These are phyloP conservation scores for Ganoderma boninense DNA, from an alignment of 1,284 basidiomycete genomes.

Conservation along the genomic window DNA sequence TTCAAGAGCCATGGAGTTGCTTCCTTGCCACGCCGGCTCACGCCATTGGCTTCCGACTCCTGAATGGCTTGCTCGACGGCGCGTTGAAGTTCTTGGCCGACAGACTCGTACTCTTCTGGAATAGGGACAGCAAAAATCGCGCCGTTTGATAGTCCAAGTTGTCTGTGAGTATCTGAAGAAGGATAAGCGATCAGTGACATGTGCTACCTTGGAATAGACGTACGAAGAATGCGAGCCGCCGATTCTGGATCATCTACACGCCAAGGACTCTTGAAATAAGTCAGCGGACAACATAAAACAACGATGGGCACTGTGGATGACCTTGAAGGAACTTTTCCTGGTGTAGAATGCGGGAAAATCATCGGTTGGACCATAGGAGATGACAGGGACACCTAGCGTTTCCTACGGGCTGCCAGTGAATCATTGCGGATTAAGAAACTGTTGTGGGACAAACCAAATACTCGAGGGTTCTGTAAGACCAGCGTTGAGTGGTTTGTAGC, in stretches of 20 bases:
- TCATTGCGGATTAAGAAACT: too few relatives aligned
- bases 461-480: constrained; percentile 73
- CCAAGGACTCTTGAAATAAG: constrained; percentile 69
- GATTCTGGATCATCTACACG: constrained; percentile 63
- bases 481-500: neutral
- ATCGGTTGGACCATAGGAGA: constrained; percentile 77
- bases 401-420: constrained; percentile 61
- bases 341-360: constrained; percentile 98
- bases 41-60: constrained; percentile 86
- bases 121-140: constrained; percentile 93
- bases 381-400: constrained; percentile 94
- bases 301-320: constrained; percentile 40
- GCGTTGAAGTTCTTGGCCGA: constrained; percentile 77
- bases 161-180: constrained; percentile 62
- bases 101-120: constrained; percentile 76
- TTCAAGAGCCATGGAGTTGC: constrained; percentile 95
- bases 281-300: constrained; percentile 13
- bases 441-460: constrained; percentile 71
- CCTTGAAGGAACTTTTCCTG: constrained; percentile 84
- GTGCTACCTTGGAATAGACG: constrained; percentile 36
- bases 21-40: constrained; percentile 88
- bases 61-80: constrained; percentile 87
- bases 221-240: constrained; percentile 80
- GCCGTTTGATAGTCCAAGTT: constrained; percentile 74
- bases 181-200: constrained; percentile 1